phyloP scores from a whole-genome alignment of 129 eudicot species.

The Helichrysum umbraculigerum region DNA sequence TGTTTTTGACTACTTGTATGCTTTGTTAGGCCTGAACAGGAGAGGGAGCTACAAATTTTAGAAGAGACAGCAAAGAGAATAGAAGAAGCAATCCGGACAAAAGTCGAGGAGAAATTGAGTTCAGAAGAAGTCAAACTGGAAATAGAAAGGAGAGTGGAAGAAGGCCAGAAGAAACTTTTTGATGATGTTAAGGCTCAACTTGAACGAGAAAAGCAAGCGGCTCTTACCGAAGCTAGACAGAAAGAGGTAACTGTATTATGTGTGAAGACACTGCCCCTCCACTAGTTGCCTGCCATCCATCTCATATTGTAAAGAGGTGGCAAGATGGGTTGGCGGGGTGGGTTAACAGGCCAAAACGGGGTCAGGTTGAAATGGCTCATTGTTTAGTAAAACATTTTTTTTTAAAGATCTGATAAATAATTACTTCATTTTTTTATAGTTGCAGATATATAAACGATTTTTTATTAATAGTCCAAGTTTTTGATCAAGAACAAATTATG shows the following conservation, averaged over 20 bases:
- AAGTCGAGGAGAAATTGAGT: slow-evolving; percentile 69
- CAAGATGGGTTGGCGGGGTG: not conserved
- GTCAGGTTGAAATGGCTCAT: not conserved
- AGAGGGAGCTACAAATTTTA: slow-evolving; percentile 67
- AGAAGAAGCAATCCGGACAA: slow-evolving; percentile 85
- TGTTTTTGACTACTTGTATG: slow-evolving; percentile 23
- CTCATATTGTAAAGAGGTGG: slow-evolving; percentile 2
- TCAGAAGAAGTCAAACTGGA: slow-evolving; percentile 75
- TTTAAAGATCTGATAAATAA: not conserved
- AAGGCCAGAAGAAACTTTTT: slow-evolving; percentile 66
- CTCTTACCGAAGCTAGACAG: slow-evolving; percentile 75
- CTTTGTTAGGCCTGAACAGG: slow-evolving; percentile 64
- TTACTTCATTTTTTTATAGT: not conserved
- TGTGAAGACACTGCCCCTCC: not conserved
- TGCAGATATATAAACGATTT: not conserved
- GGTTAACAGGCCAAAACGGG: slow-evolving; percentile 1
- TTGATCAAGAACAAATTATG: not conserved
- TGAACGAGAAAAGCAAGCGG: slow-evolving; percentile 76
- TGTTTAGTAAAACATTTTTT: not conserved
- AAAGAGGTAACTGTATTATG: slow-evolving; percentile 58
- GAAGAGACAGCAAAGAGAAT: slow-evolving; percentile 87
- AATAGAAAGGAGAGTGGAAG: slow-evolving; percentile 66
- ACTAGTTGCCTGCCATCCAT: not conserved
- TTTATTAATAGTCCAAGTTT: not conserved
- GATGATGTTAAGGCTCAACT: slow-evolving; percentile 79